A percentile compares a stretch with the other conserved stretches of the same genome.
Conservation (phyloP, 2,329 filamentous ascomycete genomes). For the Endoconidiophora laricicola region DNA sequence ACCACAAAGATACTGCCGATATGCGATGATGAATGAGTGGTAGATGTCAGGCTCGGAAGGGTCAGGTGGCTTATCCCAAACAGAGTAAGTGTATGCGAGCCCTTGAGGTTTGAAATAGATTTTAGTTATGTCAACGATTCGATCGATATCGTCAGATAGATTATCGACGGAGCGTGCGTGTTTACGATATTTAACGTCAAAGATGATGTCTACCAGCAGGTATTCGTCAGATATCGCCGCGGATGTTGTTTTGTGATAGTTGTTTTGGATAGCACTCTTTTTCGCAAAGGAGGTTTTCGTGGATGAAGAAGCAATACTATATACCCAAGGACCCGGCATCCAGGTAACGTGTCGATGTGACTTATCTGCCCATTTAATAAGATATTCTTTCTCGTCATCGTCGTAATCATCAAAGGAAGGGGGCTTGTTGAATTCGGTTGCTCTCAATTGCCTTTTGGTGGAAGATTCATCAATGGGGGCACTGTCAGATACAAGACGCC, state of each 20-base stretch:
- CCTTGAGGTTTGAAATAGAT: slow-evolving; percentile 86
- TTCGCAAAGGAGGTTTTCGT: slow-evolving; percentile 43
- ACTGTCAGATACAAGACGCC: slow-evolving; percentile 44
- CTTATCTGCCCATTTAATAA: slow-evolving; percentile 69
- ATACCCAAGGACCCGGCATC: slow-evolving; percentile 83
- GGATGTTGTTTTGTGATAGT: slow-evolving; percentile 48
- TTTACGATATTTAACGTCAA: slow-evolving; percentile 49
- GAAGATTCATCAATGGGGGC: slow-evolving; percentile 10
- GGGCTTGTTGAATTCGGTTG: background rate
- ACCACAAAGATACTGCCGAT: slow-evolving; percentile 70
- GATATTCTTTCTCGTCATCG: slow-evolving; percentile 68
- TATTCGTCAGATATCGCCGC: slow-evolving; percentile 82
- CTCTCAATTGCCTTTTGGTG: too few relatives aligned
- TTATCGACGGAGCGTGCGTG: slow-evolving; percentile 34
- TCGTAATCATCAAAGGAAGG: slow-evolving; percentile 27
- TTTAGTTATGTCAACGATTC: slow-evolving; percentile 54
- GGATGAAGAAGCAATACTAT: slow-evolving; percentile 41
- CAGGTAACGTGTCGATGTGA: slow-evolving; percentile 75
- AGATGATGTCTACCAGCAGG: slow-evolving; percentile 73
- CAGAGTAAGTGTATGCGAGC: slow-evolving; percentile 73
- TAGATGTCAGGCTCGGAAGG: slow-evolving; percentile 50
- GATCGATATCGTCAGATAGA: slow-evolving; percentile 52
- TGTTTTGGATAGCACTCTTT: slow-evolving; percentile 40
- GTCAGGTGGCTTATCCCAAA: slow-evolving; percentile 71
- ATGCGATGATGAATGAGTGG: slow-evolving; percentile 66